Evolutionary conservation across 164 flowering plant genomes (phyloP), one percentile per base, ranked within the genome.

Genomic region (Echeveria elegans): DNA sequence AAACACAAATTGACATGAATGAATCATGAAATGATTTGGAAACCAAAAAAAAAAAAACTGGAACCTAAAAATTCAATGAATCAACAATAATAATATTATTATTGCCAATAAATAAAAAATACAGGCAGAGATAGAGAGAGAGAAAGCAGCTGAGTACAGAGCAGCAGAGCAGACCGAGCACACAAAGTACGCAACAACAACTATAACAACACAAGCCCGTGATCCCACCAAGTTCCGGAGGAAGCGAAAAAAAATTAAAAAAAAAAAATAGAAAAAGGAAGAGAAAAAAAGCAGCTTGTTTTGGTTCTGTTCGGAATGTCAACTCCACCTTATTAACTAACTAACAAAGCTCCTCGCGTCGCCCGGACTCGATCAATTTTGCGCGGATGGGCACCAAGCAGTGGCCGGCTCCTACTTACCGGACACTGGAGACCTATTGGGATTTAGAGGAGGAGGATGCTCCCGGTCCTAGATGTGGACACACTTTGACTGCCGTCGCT

Each of bases 401-500:
- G 23, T 83, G 88, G 93, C 77, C 99, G 23, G 99, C 99, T 64
- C 97, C 99, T 16, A 80, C 80, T 32, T 95, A 95, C 72, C 81
- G 77, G 12, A 5, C 80, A 4, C 61, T 88, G 38, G 97, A 95
- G 63, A 77, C 85, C 2, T 80, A 47, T 40, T 95, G 97, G 99
- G 95, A 88, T 62, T 67, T 85, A 15, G 97, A 92, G 14, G 99
- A 95, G 0, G 99, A 95, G 0, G 97, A 95, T 70, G 86, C 90
- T 0, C 99, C 99, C 8, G 99, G 99, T 34, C 99, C 94, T 9
- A 90, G 99, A 5, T 88, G 92, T 67, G 77, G 79, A 32, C 99
- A 95, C 75, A 86, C 97, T 2, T 88, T 95, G 66, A 95, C 99
- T 23, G 89, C 99, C 68, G 91, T 95, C 66, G 88, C 96, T 38